A percentile compares a stretch with the other conserved stretches of the same genome.
Evolutionary conservation across 1,284 basidiomycete species (phyloP).

Genomic region (Quambalaria eucalypti): DNA sequence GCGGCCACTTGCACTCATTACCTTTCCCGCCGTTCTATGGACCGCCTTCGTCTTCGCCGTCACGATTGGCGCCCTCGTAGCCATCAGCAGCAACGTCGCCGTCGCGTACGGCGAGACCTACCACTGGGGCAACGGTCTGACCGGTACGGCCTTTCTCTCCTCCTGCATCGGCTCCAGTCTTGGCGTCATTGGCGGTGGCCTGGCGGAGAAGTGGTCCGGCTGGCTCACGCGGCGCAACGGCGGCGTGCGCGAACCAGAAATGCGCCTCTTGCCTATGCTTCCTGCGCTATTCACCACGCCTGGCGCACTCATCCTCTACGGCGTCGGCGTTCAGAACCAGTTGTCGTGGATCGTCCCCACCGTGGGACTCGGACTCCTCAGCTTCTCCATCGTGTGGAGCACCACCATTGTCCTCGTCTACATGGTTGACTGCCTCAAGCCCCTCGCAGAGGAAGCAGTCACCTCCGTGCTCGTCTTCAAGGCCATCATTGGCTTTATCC

Average conservation of each 20-base stretch:
- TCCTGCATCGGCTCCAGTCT: slow-evolving; percentile 6
- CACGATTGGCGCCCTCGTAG: slow-evolving; percentile 10
- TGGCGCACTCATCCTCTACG: slow-evolving; percentile 8
- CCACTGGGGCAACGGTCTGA: slow-evolving; percentile 2
- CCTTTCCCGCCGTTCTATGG: slow-evolving; percentile 12
- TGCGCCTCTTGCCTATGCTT: slow-evolving; percentile 3
- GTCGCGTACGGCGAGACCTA: slow-evolving; percentile 8
- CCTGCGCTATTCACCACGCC: slow-evolving; percentile 8
- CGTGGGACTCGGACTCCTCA: slow-evolving; percentile 7
- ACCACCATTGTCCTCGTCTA: slow-evolving; percentile 8
- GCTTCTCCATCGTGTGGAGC: slow-evolving; percentile 4
- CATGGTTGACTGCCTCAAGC: slow-evolving; percentile 13
- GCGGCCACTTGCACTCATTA: slow-evolving; percentile 6
- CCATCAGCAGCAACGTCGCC: slow-evolving; percentile 11
- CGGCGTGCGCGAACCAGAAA: slow-evolving; percentile 13
- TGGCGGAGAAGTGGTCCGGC: neutral
- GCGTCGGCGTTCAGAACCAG: slow-evolving; percentile 9
- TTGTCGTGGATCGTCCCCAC: slow-evolving; percentile 13
- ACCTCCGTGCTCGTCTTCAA: slow-evolving; percentile 9
- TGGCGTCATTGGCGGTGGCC: slow-evolving; percentile 5
- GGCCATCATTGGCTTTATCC: slow-evolving; percentile 11
- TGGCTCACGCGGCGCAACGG: slow-evolving; percentile 4
- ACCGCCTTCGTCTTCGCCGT: slow-evolving; percentile 8
- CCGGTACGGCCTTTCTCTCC: slow-evolving; percentile 6
- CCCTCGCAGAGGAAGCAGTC: slow-evolving; percentile 10